Base-by-base conservation (phyloP, 805 yeast genomes). In the Grigorovia transvaalensis region DNA sequence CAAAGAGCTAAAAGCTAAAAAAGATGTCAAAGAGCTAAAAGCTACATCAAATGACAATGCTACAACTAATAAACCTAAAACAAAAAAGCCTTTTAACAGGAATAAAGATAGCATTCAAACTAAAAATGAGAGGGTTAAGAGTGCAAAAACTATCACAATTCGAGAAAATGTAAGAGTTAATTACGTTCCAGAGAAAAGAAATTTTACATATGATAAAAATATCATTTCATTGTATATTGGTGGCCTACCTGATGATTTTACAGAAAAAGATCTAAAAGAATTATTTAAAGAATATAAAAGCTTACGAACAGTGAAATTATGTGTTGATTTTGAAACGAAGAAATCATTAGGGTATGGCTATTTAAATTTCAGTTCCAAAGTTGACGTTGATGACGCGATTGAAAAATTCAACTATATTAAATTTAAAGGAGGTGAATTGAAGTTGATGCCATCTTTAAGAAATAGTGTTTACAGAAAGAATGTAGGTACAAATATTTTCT, bases 301-400 rank as follows among this genome's bases (percentile, higher is more conserved):
- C 0, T 71, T 83, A 15, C 62, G 73, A 12, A 77, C 85, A 2
- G 80, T 81, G 35, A 84, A 83, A 60, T 72, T 85, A 44, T 80
- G 88, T 56, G 68, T 72, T 51, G 81, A 80, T 57, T 75, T 78
- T 17, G 69, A 71, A 41, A 71, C 77, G 15, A 76, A 76, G 18
- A 67, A 74, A 47, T 79, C 89, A 0, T 68, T 87, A 52, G 85
- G 88, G 2, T 84, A 85, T 65, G 95, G 88, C 0, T 85, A 85
- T 62, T 81, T 84, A 12, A 83, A 85, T 51, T 83, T 82, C 60
- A 65, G 67, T 9, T 66, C 65, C 8, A 70, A 72, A 46, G 59
- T 64, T 4, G 84, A 79, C 48, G 88, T 87, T 0, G 73, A 73
- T 27, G 51, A 54, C 44, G 87, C 88, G 2, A 69, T 80, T 48